A percentile compares a stretch with the other conserved stretches of the same genome.
Conservation (phyloP, 805 yeast species). For the Cyberlindnera lachancei region DNA sequence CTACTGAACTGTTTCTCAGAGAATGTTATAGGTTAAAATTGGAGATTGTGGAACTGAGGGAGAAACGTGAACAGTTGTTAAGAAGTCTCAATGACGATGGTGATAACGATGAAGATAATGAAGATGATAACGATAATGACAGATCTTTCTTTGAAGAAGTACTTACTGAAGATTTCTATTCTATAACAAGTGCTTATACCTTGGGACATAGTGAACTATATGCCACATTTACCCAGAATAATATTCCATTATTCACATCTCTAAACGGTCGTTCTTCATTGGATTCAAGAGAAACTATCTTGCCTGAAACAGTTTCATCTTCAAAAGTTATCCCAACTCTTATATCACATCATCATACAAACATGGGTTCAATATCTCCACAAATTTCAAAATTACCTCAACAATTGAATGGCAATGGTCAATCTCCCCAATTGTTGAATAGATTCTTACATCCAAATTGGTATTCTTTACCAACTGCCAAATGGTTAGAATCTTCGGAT, state of each 20-base stretch:
- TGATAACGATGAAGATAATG: no score
- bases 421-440: conserved; percentile 47
- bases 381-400: conserved; percentile 14
- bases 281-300: conserved; percentile 64
- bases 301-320: conserved; percentile 61
- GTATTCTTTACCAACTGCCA: conserved; percentile 55
- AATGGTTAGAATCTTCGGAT: conserved; percentile 52
- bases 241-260: conserved; percentile 75
- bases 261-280: conserved; percentile 58
- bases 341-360: conserved; percentile 15
- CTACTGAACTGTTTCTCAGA: conserved; percentile 55
- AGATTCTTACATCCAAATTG: conserved; percentile 55
- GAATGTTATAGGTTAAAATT: conserved; percentile 41
- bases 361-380: conserved; percentile 24
- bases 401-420: conserved; percentile 13
- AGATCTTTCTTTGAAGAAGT: conserved; percentile 26
- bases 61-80: conserved; percentile 3
- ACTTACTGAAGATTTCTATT: conserved; percentile 50
- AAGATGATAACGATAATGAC: conserved; percentile 10
- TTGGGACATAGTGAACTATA: conserved; percentile 59
- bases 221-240: conserved; percentile 50
- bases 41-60: conserved; percentile 8
- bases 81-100: not conserved
- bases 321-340: conserved; percentile 58
- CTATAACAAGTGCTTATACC: conserved; percentile 46